A percentile compares a stretch with the other conserved stretches of the same genome.
Evolutionary conservation across 345 rosid genomes (phyloP).

Genomic region (Salix purpurea): DNA sequence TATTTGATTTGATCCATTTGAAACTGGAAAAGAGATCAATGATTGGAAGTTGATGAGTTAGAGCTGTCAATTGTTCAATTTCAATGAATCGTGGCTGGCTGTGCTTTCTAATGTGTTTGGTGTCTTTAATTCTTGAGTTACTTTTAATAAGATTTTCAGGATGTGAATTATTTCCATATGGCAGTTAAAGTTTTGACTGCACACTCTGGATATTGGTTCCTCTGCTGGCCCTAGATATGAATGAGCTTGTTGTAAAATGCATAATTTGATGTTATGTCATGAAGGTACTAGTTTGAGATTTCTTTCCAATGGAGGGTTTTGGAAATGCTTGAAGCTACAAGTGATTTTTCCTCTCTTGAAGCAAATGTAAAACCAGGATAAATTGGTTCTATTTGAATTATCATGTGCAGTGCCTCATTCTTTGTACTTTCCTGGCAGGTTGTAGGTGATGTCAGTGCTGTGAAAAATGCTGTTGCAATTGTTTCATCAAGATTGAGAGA

Average conservation of each 20-base stretch:
- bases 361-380: not conserved
- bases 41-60: not conserved
- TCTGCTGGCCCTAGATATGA: not conserved
- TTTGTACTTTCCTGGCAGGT: slow-evolving; percentile 45
- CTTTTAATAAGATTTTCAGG: not conserved
- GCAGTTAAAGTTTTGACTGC: not conserved
- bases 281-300: not conserved
- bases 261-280: not conserved
- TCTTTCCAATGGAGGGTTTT: not conserved
- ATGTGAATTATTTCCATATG: not conserved
- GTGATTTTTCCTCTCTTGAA: not conserved
- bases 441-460: slow-evolving; percentile 73
- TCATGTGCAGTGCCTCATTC: not conserved
- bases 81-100: not conserved
- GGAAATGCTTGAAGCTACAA: not conserved
- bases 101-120: not conserved
- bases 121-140: not conserved
- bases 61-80: slow-evolving; percentile 3
- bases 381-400: not conserved
- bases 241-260: not conserved
- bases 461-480: slow-evolving; percentile 68
- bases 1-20: slow-evolving; percentile 5
- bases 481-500: slow-evolving; percentile 86
- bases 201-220: not conserved
- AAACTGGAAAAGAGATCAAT: not conserved